Evolutionary conservation across 2,329 filamentous ascomycete species (phyloP), one percentile per base, ranked within the genome.

Genomic region (Fusarium succisae): DNA sequence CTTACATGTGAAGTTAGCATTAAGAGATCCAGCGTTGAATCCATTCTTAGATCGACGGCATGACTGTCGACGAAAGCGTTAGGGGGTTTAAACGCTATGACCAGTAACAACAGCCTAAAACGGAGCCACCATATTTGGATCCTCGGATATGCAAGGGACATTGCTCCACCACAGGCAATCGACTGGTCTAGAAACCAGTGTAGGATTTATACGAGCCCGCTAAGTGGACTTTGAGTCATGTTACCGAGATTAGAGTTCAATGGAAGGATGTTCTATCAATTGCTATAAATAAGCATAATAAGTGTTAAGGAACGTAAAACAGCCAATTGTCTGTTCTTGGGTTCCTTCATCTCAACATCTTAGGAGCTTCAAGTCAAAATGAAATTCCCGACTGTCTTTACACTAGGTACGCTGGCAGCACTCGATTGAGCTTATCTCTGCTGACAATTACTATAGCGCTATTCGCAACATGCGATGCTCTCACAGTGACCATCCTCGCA

Each of bases 401-500:
- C 59, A 3, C 24, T 74, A 17, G 72, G 72, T 74, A 59, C 15
- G 13, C n/a, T 13, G 6, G 3, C 3, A 14, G 8, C 3, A 17
- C 7, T 26, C 0, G 2, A 32, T 35, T 13, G 24, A 13, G 12
- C 7, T 22, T 15, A 28, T 17, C 8, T 3, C 18, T 14, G n/a
- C 41, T 69, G 47, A 66, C 18, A n/a, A 48, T 7, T 8, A 1
- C 5, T 3, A 9, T 18, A 74, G 72, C 59, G 4, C 28, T 74
- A 22, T 26, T 59, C 53, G 39, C 56, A 15, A 62, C 71, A 1
- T 63, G 67, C 44, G 26, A 45, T 39, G 72, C 72, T 5, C 60
- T 74, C 15, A 66, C 53, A 37, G 68, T 56, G 8, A 51, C 71
- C 14, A 80, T 80, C 8, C 69, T 74, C 14, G 82, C 82, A n/a